phyloP scores from a whole-genome alignment of 1,139 yeast species.

The Suhomyces maxii region DNA sequence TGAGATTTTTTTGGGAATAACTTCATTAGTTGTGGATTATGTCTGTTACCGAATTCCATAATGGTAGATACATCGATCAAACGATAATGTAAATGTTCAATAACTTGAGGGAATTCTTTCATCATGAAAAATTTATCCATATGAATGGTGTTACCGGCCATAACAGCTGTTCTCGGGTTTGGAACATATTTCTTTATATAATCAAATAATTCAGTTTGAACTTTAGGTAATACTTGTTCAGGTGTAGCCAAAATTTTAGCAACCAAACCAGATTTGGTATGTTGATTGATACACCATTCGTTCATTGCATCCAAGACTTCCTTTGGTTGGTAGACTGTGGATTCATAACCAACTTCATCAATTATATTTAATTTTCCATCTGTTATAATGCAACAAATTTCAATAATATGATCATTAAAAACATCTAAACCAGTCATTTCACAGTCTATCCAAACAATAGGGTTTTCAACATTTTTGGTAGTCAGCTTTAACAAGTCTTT shows the following conservation, averaged over 20 bases:
- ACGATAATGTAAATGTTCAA: constrained; percentile 76
- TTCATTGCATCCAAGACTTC: constrained; percentile 70
- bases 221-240: constrained; percentile 54
- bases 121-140: constrained; percentile 87
- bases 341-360: constrained; percentile 72
- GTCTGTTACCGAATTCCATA: constrained; percentile 76
- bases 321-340: constrained; percentile 72
- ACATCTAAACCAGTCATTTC: constrained; percentile 92
- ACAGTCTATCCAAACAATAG: constrained; percentile 79
- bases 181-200: constrained; percentile 62
- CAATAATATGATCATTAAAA: constrained; percentile 72
- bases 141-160: constrained; percentile 92
- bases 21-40: constrained; percentile 62
- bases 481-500: constrained; percentile 4
- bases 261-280: constrained; percentile 76
- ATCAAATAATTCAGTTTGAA: constrained; percentile 59
- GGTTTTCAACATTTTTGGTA: constrained; percentile 7
- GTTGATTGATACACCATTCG: constrained; percentile 83
- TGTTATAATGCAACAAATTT: constrained; percentile 87
- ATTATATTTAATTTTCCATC: constrained; percentile 73
- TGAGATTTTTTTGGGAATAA: constrained; percentile 62
- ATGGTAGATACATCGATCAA: constrained; percentile 85
- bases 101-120: constrained; percentile 75
- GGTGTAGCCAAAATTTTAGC: constrained; percentile 60
- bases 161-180: constrained; percentile 55